Evolutionary conservation across 2,329 filamentous ascomycete species (phyloP).

Genomic region (Aspergillus sp.): DNA sequence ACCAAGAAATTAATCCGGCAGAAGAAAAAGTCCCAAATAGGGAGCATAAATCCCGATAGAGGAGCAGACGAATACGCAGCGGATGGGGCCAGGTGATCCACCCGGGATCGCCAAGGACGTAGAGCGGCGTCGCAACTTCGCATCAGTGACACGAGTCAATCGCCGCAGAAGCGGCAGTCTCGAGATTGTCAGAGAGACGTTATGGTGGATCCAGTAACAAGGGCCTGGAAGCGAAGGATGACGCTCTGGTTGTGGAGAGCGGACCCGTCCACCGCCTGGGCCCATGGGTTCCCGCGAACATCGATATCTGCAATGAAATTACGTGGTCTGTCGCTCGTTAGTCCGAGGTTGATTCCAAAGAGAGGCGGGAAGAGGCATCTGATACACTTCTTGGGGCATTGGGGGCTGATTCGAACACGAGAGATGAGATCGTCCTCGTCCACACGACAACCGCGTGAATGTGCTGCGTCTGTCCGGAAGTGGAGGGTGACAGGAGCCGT

Average conservation of each 20-base stretch:
- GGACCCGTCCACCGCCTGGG: conserved; percentile 6
- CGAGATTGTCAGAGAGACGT: conserved; percentile 16
- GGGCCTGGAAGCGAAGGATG: conserved; percentile 28
- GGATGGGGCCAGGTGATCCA: conserved; percentile 15
- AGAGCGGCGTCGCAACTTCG: neutral
- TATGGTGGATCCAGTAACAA: conserved; percentile 17
- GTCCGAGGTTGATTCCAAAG: neutral
- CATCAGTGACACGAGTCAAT: too few relatives aligned
- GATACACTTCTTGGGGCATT: neutral
- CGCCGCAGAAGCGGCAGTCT: neutral
- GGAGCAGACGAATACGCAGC: neutral
- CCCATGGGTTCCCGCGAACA: conserved; percentile 8
- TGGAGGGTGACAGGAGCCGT: neutral
- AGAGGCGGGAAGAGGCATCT: neutral
- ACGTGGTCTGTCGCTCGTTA: neutral
- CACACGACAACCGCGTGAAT: too few relatives aligned
- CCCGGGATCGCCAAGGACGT: conserved; percentile 20
- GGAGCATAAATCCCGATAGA: conserved; percentile 3
- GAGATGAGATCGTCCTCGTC: too few relatives aligned
- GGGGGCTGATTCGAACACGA: too few relatives aligned
- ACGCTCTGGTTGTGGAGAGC: conserved; percentile 24
- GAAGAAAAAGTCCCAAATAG: conserved; percentile 7
- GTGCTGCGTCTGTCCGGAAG: too few relatives aligned
- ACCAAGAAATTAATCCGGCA: neutral
- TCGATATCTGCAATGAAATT: neutral